phyloP scores from a whole-genome alignment of 208 protist genomes.

The Baffinella frigidus region DNA sequence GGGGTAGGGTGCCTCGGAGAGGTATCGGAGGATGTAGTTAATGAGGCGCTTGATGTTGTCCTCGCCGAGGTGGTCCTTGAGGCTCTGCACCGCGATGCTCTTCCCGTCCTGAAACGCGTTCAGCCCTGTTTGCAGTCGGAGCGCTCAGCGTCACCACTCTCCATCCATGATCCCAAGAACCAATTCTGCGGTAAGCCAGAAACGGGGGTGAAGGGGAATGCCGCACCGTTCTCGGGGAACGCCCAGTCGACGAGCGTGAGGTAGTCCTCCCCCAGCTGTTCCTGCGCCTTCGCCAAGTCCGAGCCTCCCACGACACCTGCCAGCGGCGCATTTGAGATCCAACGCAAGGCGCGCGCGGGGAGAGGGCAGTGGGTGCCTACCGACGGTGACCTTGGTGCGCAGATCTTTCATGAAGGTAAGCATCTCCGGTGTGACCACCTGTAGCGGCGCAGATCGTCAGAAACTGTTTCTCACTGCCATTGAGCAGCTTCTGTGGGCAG shows the following conservation, averaged over 20 bases:
- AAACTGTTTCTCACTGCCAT: conserved; percentile 42
- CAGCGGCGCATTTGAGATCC: no score
- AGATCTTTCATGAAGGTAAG: conserved; percentile 81
- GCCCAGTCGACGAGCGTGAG: conserved; percentile 92
- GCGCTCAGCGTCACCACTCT: no score
- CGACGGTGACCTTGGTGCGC: conserved; percentile 82
- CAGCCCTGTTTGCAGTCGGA: no score
- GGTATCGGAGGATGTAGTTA: conserved; percentile 88
- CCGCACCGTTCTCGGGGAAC: conserved; percentile 99
- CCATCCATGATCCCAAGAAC: no score
- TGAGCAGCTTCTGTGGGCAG: conserved; percentile 68
- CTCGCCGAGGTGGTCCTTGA: conserved; percentile 78
- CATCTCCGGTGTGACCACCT: conserved; percentile 84
- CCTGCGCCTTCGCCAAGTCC: conserved; percentile 87
- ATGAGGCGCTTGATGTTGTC: conserved; percentile 89
- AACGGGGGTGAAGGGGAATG: no score
- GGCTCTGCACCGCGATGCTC: conserved; percentile 48
- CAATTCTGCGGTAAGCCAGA: no score
- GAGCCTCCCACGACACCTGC: conserved; percentile 96
- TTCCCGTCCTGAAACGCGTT: conserved; percentile 69
- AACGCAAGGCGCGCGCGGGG: no score
- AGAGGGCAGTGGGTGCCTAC: no score
- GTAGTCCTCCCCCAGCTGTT: conserved; percentile 67
- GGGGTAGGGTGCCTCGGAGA: conserved; percentile 80
- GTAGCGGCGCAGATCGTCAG: conserved; percentile 18